Evolutionary conservation across 2,329 filamentous ascomycete species (phyloP).

Genomic region (Botryotinia convoluta): DNA sequence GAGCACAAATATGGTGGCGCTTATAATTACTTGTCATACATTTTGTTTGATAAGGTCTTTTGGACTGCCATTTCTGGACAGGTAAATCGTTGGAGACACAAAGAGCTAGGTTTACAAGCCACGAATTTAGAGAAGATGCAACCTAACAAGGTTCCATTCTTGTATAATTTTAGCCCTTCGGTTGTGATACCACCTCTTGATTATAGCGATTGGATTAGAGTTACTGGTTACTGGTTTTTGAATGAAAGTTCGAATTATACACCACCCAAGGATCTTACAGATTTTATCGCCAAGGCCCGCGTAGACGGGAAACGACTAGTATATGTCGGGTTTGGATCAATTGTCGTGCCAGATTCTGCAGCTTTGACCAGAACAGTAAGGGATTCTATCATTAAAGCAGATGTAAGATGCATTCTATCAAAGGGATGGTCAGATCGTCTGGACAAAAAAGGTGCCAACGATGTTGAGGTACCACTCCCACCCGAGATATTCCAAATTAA

Average conservation of each 20-base stretch:
- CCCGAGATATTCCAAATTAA: slow-evolving; percentile 84
- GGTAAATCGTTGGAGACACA: slow-evolving; percentile 89
- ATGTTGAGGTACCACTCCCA: slow-evolving; percentile 63
- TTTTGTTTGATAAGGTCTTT: slow-evolving; percentile 95
- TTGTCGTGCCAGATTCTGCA: slow-evolving; percentile 85
- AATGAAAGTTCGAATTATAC: slow-evolving; percentile 70
- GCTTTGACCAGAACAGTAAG: slow-evolving; percentile 91
- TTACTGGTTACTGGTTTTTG: slow-evolving; percentile 98
- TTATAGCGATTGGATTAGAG: slow-evolving; percentile 95
- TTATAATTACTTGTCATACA: slow-evolving; percentile 93
- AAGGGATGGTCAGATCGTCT: slow-evolving; percentile 96
- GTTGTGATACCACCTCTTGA: slow-evolving; percentile 94
- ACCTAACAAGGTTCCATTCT: slow-evolving; percentile 93
- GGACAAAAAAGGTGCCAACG: slow-evolving; percentile 53
- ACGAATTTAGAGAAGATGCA: slow-evolving; percentile 90
- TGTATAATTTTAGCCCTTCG: slow-evolving; percentile 94
- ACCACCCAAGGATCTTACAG: slow-evolving; percentile 70
- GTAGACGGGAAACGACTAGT: slow-evolving; percentile 85
- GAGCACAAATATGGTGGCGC: slow-evolving; percentile 91
- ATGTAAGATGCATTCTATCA: slow-evolving; percentile 89
- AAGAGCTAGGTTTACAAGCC: slow-evolving; percentile 70
- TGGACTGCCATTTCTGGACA: slow-evolving; percentile 92
- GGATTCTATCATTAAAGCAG: slow-evolving; percentile 84
- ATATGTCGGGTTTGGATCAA: slow-evolving; percentile 95
- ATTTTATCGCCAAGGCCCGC: slow-evolving; percentile 82